These are phyloP conservation scores for Aspergillus aculeatinus DNA, from an alignment of 2,329 filamentous ascomycete species.

Conservation along the genomic window DNA sequence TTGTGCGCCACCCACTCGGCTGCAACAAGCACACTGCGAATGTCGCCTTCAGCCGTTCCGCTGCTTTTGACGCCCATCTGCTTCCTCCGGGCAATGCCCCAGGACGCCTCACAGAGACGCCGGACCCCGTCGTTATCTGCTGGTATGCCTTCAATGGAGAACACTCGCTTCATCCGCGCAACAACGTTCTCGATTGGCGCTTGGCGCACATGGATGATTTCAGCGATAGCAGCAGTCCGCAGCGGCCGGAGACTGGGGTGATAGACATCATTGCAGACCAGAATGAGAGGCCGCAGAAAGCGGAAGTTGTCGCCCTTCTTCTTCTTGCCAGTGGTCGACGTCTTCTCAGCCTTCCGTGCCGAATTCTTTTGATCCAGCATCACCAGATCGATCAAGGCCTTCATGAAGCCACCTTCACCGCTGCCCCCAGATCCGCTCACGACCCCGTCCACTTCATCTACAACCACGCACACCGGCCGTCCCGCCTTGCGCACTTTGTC, in stretches of 20 bases:
- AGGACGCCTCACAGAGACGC: conserved; percentile 64
- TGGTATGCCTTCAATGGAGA: conserved; percentile 82
- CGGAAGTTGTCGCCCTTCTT: conserved; percentile 84
- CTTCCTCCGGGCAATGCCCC: conserved; percentile 62
- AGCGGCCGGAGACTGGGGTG: conserved; percentile 83
- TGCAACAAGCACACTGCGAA: conserved; percentile 63
- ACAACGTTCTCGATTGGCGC: conserved; percentile 85
- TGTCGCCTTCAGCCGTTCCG: conserved; percentile 54
- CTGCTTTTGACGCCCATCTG: conserved; percentile 48
- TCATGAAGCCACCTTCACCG: conserved; percentile 92
- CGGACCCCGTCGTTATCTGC: conserved; percentile 88
- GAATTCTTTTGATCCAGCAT: conserved; percentile 81
- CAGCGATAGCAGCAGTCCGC: conserved; percentile 79
- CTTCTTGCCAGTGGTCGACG: conserved; percentile 30
- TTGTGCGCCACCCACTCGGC: conserved; percentile 65
- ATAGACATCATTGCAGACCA: conserved; percentile 98
- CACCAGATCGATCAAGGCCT: conserved; percentile 88
- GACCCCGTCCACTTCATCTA: conserved; percentile 96
- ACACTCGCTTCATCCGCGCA: conserved; percentile 74
- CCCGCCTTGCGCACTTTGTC: conserved; percentile 66
- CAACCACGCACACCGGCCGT: conserved; percentile 85
- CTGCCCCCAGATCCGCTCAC: conserved; percentile 73
- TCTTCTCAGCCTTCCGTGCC: conserved; percentile 30
- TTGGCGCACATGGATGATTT: conserved; percentile 88
- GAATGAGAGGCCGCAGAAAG: conserved; percentile 79